Conservation (phyloP, 371 early-diverging fungal genomes). For the Dentiscutata heterogama region DNA sequence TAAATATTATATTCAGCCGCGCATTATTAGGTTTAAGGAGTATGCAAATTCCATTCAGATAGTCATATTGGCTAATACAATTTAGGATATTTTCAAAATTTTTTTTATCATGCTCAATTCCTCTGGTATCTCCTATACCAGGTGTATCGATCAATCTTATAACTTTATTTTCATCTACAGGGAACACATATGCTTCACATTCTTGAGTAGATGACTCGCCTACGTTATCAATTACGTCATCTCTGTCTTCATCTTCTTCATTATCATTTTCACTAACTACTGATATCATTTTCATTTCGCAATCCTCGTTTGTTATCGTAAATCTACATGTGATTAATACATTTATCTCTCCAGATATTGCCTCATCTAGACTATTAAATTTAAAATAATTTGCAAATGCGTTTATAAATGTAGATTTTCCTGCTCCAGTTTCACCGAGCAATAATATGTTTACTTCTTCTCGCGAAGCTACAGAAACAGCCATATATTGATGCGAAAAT, state of each 20-base stretch:
- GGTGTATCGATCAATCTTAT: constrained; percentile 51
- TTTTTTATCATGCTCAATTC: constrained; percentile 46
- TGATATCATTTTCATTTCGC: neutral
- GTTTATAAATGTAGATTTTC: constrained; percentile 52
- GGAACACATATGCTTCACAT: constrained; percentile 47
- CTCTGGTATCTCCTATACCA: constrained; percentile 51
- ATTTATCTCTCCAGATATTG: constrained; percentile 41
- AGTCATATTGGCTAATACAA: constrained; percentile 45
- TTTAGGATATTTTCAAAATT: constrained; percentile 49
- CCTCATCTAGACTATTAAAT: constrained; percentile 46
- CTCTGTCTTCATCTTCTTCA: neutral
- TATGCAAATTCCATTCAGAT: constrained; percentile 48
- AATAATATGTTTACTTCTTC: constrained; percentile 50
- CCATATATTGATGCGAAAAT: too few species aligned
- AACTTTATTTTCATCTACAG: constrained; percentile 40
- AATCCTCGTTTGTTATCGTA: neutral
- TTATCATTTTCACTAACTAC: neutral
- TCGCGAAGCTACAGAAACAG: neutral
- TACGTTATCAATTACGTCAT: neutral
- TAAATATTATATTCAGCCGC: constrained; percentile 22
- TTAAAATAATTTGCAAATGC: constrained; percentile 47
- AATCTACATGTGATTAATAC: constrained; percentile 47
- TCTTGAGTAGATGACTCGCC: constrained; percentile 47
- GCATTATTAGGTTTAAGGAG: constrained; percentile 47
- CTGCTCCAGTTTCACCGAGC: constrained; percentile 51